Conservation (phyloP, 1,284 basidiomycete species). For the Leccinum proliferum region DNA sequence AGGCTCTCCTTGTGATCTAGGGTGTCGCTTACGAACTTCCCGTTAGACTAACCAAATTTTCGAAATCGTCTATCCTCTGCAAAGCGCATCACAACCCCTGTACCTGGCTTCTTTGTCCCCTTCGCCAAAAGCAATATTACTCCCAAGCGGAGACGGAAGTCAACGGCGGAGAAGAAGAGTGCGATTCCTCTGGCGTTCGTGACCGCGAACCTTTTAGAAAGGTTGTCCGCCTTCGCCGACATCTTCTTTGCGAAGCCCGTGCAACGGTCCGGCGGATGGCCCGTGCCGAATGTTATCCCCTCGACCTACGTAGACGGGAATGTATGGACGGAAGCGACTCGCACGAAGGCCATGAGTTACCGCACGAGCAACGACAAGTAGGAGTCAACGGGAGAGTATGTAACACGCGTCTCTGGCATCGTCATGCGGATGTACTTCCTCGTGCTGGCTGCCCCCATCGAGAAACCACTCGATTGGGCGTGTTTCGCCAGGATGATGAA, state of each 20-base stretch:
- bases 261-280: conserved; percentile 75
- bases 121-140: conserved; percentile 82
- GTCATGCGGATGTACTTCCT: conserved; percentile 86
- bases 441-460: conserved; percentile 50
- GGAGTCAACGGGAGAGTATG: conserved; percentile 63
- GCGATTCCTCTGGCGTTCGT: conserved; percentile 83
- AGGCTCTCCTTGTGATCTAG: conserved; percentile 27
- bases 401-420: conserved; percentile 68
- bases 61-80: conserved; percentile 38
- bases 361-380: conserved; percentile 31
- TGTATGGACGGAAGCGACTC: conserved; percentile 48
- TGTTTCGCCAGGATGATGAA: conserved; percentile 60
- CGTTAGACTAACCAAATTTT: conserved; percentile 65
- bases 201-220: conserved; percentile 38
- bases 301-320: conserved; percentile 39
- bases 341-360: conserved; percentile 69
- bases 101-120: conserved; percentile 84
- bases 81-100: conserved; percentile 37
- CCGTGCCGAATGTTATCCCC: conserved; percentile 53
- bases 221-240: conserved; percentile 47
- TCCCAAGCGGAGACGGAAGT: conserved; percentile 94
- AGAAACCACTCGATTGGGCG: conserved; percentile 53
- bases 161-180: conserved; percentile 77
- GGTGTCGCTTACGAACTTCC: conserved; percentile 15
- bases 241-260: conserved; percentile 84